Evolutionary conservation across 768 basidiomycete genomes (phyloP), one percentile per base, ranked within the genome.

Genomic region (Hypsizygus marmoreus): DNA sequence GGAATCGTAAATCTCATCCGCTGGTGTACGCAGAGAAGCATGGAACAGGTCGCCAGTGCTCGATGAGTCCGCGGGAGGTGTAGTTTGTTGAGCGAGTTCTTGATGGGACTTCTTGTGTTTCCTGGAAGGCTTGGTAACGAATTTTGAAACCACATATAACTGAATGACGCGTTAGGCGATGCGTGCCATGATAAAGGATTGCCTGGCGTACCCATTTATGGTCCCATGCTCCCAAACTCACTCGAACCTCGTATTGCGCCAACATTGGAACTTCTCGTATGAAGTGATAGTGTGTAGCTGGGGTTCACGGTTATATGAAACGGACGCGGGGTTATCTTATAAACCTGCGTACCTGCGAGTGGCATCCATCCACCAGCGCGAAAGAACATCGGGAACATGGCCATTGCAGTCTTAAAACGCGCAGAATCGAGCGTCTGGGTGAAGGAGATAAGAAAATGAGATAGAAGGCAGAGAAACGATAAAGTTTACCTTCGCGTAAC

Each of bases 191-290:
- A 23, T 5, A 6, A 8, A 7, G 14, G 3, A 36, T 31, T 12
- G 28, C 4, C 11, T 29, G 25, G 31, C 41, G 9, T 14, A 65
- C 87, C 88, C 88, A 90, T 77, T 91, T 91, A 25, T 82, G 66
- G 41, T 88, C 87, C 88, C 88, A 91, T 4, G 75, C 67, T 9
- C 68, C 82, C 2, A 88, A 63, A 17, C 61, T 70, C 9, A 78
- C 57, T 30, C 81, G 70, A 8, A 89, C 72, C 64, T 90, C 84
- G 51, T 85, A 90, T 1, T 65, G 61, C 7, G 73, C 57, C 6
- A 86, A 63, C 41, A 84, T 79, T 1, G 84, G 76, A 17, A 91
- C 87, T 63, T 91, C 88, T 12, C 76, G 76, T 33, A 88, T 65
- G 62, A 86, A 90, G 51, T 77, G 70, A 59, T 76, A 87, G 58